Evolutionary conservation across 176 grass and related monocot genomes (phyloP), one percentile per base, ranked within the genome.

Genomic region (Oryza coarctata): DNA sequence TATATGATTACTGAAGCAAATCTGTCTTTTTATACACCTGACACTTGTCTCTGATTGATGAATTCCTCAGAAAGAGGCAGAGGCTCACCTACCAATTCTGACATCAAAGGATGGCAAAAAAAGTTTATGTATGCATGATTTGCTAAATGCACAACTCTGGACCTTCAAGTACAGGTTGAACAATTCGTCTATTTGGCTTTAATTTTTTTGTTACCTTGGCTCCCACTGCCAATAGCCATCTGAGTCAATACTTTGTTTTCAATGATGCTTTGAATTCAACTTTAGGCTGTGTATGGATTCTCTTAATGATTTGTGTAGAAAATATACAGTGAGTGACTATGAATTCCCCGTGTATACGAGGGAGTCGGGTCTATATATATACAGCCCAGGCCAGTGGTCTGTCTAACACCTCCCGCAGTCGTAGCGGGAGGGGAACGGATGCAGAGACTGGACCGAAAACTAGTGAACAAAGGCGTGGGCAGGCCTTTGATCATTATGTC

Each of bases 121-220:
- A 63, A 84, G 71, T 75, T 83, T 99, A 76, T 75, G 80, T 43
- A 99, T 99, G 91, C 83, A 90, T 60, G 97, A 99, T 83, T 86
- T 94, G 20, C 73, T 88, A 80, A 94, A 85, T 75, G 86, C 83
- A 35, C 83, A 94, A 52, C 41, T 86, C 12, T 99, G 97, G 93
- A 93, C 93, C 62, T 99, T 99, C 79, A 96, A 92, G 73, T 96
- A 96, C 83, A 94, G 94, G 97, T 99, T 60, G 22, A 26, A 1
- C 4, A 83, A 3, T 39, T 63, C 39, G 2, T 73, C n/a, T 26
- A 65, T 35, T 76, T 68, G 33, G 32, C 35, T 44, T 30, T 61
- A 47, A 35, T 20, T 55, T 50, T 9, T 31, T 65, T 71, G 36
- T 63, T 81, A 66, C 44, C 39, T 35, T 52, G 25, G 63, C 38